Percentiles rank a stretch among this genome's conserved stretches.
phyloP scores from a whole-genome alignment of 78 protist genomes.

The Planoprotostelium fungivorum region DNA sequence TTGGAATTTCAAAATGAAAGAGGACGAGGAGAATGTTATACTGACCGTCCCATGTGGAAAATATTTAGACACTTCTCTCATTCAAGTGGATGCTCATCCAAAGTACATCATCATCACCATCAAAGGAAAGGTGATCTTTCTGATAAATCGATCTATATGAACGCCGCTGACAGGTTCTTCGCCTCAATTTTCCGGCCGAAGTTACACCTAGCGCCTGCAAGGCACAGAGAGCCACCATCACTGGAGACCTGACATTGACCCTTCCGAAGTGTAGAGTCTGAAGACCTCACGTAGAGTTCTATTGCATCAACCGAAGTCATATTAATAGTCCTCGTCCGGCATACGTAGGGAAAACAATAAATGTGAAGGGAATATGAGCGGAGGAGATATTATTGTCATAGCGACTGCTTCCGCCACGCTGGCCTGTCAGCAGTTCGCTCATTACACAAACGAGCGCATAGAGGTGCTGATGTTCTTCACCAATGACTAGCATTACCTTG shows the following conservation, averaged over 20 bases:
- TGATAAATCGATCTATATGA: background rate
- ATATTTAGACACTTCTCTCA: slow-evolving; percentile 41
- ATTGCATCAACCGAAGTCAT: too few species aligned
- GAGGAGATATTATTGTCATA: too few species aligned
- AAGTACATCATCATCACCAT: slow-evolving; percentile 19
- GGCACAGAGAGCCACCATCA: slow-evolving; percentile 14
- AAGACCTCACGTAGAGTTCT: too few species aligned
- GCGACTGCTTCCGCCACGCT: too few species aligned
- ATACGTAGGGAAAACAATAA: too few species aligned
- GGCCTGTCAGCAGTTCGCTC: too few species aligned
- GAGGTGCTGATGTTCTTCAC: too few species aligned
- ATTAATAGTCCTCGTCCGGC: too few species aligned
- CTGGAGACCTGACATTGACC: slow-evolving; percentile 11
- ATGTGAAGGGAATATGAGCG: too few species aligned
- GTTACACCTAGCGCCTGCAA: background rate
- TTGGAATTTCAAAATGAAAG: slow-evolving; percentile 5
- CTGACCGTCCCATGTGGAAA: slow-evolving; percentile 5
- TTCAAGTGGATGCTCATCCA: slow-evolving; percentile 61
- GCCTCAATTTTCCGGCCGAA: slow-evolving; percentile 4
- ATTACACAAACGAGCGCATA: too few species aligned
- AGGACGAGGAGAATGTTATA: background rate
- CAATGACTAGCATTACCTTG: too few species aligned
- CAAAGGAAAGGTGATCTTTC: slow-evolving; percentile 20
- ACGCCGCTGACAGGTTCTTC: background rate
- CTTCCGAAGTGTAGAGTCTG: slow-evolving; percentile 1